Conservation (phyloP, 2,329 filamentous ascomycete species). For the Cladorrhinum sp. region DNA sequence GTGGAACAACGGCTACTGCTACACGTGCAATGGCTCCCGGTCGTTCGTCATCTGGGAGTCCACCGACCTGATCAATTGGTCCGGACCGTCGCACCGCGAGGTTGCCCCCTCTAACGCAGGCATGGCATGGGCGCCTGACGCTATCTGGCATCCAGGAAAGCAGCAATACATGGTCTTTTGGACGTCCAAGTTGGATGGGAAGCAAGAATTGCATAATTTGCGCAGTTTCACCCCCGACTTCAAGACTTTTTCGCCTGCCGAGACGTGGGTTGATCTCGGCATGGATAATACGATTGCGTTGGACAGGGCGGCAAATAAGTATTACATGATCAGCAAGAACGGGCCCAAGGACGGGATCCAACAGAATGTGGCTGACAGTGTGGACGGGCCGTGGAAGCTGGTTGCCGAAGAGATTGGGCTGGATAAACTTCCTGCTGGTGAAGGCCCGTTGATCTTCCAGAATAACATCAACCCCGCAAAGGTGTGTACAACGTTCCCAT, state of each 20-base stretch:
- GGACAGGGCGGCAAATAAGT: constrained; percentile 11
- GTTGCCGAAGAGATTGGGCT: no score
- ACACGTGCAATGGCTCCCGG: constrained; percentile 41
- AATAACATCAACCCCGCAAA: no score
- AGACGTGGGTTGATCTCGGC: constrained; percentile 12
- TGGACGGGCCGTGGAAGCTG: no score
- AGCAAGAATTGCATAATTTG: constrained; percentile 13
- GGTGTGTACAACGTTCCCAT: no score
- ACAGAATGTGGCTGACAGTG: no score
- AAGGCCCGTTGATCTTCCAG: no score
- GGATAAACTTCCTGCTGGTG: no score
- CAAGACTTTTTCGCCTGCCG: constrained; percentile 15
- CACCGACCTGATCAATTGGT: constrained; percentile 49
- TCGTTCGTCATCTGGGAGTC: constrained; percentile 51
- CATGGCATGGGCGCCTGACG: constrained; percentile 54
- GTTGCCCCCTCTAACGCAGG: constrained; percentile 49
- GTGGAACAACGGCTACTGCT: constrained; percentile 45
- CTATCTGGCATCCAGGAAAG: constrained; percentile 45
- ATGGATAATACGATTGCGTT: constrained; percentile 20
- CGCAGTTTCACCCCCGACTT: constrained; percentile 19
- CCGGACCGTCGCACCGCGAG: constrained; percentile 41
- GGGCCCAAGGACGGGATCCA: no score
- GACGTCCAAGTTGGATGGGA: constrained; percentile 32
- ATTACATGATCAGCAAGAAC: no score
- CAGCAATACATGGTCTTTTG: constrained; percentile 40